Conservation (phyloP, 371 early-diverging fungal genomes). For the Actinomucor elegans region DNA sequence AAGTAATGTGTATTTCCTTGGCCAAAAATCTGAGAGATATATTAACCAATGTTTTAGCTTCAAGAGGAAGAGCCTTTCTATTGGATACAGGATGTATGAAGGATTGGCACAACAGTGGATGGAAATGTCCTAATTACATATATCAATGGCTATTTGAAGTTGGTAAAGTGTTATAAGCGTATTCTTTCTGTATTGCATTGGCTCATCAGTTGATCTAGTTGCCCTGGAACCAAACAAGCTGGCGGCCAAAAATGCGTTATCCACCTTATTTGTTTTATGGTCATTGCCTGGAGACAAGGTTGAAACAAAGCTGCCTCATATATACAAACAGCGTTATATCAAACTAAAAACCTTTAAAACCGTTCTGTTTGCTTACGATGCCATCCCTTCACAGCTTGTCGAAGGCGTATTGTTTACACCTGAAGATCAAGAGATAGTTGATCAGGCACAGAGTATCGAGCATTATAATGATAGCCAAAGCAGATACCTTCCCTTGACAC, state of each 20-base stretch:
- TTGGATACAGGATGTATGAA: constrained; percentile 24
- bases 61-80: constrained; percentile 27
- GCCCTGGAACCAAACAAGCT: constrained; percentile 29
- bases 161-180: constrained; percentile 14
- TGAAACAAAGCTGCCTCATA: constrained; percentile 1
- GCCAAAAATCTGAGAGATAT: background rate
- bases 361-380: constrained; percentile 6
- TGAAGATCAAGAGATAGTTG: background rate
- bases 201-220: constrained; percentile 8
- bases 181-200: background rate
- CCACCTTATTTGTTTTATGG: constrained; percentile 32
- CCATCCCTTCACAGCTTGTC: background rate
- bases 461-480: background rate
- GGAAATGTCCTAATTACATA: constrained; percentile 36
- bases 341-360: constrained; percentile 8
- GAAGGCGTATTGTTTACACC: background rate
- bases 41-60: background rate
- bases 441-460: background rate
- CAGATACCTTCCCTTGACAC: constrained; percentile 27
- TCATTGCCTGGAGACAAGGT: constrained; percentile 18
- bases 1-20: constrained; percentile 5
- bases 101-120: constrained; percentile 34
- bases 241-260: constrained; percentile 32
- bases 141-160: constrained; percentile 47
- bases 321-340: constrained; percentile 18